Base-by-base conservation (phyloP, 768 basidiomycete genomes). In the Phlebiopsis gigantea region DNA sequence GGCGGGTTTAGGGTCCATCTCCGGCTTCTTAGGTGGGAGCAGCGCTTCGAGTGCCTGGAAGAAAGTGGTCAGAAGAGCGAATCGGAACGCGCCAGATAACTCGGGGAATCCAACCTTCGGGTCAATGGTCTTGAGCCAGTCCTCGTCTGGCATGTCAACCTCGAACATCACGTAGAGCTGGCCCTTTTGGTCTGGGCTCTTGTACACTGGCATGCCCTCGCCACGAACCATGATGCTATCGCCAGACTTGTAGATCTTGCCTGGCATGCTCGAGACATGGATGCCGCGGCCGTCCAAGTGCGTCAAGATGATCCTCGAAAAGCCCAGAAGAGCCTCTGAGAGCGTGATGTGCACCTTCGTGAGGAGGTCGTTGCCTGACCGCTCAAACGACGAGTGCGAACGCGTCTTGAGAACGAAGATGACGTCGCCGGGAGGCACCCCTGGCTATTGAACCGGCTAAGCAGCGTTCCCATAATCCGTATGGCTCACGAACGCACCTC, bases 261-360 rank as follows among this genome's bases (percentile, higher is more conserved):
- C 84, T 0, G 81, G 77, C 4, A 90, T 90, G 61, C 82, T 87
- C 0, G 83, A 73, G 12, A 97, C 81, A 34, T 82, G 83, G 51
- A 98, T 78, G n/a, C 93, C 93, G 14, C 93, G 83, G 9, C 94
- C 94, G 66, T 99, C 96, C 28, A 99, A 78, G 69, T 99, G 96
- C 6, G 87, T 90, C 56, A 99, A 75, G 22, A 97, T 73, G 60
- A 98, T 87, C 25, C 96, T 84, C 46, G 87, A 90, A 74, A 99
- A 95, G n/a, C 96, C 96, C 53, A 97, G 80, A 9, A 98, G 80
- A 2, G 94, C 91, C 72, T 99, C 96, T 9, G 94, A 95, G 26
- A 98, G 77, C 0, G 93, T 95, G 56, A 99, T 87, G 46, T 85
- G 84, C 56, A 93, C 82, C 29, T 81, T 84, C 2, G 90, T 84